Evolutionary conservation across 2,329 filamentous ascomycete species (phyloP).

Genomic region (Daldinia eschscholtzii): DNA sequence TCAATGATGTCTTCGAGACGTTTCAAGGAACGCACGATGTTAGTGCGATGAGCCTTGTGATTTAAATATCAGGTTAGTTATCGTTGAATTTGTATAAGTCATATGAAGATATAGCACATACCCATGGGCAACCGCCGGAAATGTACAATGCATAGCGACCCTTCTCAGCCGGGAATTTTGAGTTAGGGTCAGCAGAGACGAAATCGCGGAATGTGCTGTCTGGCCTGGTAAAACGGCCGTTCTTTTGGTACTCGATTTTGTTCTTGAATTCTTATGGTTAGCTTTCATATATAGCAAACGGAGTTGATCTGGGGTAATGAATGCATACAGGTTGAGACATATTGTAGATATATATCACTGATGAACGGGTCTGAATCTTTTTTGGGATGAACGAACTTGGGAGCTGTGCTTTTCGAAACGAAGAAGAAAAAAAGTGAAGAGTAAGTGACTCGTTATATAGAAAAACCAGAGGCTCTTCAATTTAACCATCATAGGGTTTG

Average conservation of each 20-base stretch:
- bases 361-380: not conserved
- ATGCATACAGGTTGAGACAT: slow-evolving; percentile 37
- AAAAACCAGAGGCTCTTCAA: not conserved
- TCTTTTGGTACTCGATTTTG: slow-evolving; percentile 52
- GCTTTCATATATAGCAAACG: slow-evolving; percentile 16
- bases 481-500: not conserved
- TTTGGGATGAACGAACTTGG: not conserved
- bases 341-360: not conserved
- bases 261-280: slow-evolving; percentile 31
- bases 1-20: slow-evolving; percentile 77
- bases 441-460: not conserved
- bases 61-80: slow-evolving; percentile 12
- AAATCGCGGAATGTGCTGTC: slow-evolving; percentile 67
- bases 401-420: not conserved
- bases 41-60: slow-evolving; percentile 73
- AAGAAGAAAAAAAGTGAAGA: not conserved
- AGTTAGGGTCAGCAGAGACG: slow-evolving; percentile 64
- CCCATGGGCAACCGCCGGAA: slow-evolving; percentile 73
- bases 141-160: slow-evolving; percentile 73
- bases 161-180: slow-evolving; percentile 69
- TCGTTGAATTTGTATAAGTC: not conserved
- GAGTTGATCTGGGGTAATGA: not conserved
- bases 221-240: slow-evolving; percentile 66
- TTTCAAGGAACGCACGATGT: slow-evolving; percentile 80
- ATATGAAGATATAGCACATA: slow-evolving; percentile 46